A percentile compares a stretch with the other conserved stretches of the same genome.
These are phyloP conservation scores for Celoporthe dispersa DNA, from an alignment of 2,329 filamentous ascomycete species.

Conservation along the genomic window DNA sequence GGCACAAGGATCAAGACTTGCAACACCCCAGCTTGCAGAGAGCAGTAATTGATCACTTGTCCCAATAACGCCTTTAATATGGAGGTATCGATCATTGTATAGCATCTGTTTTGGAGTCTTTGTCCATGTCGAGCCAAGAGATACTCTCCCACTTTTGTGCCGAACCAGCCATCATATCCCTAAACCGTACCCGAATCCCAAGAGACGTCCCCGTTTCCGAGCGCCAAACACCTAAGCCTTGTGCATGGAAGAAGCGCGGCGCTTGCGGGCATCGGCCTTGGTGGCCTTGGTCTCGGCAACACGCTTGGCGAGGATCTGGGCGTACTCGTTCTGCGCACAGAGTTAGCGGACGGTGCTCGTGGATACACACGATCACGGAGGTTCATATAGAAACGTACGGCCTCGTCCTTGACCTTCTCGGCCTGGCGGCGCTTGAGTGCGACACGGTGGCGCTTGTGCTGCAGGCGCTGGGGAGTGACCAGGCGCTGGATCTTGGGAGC, in stretches of 20 bases:
- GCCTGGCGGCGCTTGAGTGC: slow-evolving; percentile 98
- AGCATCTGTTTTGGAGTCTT: slow-evolving; percentile 30
- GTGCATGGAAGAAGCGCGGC: slow-evolving; percentile 92
- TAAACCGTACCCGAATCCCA: slow-evolving; percentile 37
- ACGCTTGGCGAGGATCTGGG: slow-evolving; percentile 94
- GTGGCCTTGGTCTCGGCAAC: slow-evolving; percentile 93
- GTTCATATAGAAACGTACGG: slow-evolving; percentile 66
- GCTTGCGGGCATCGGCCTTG: slow-evolving; percentile 94
- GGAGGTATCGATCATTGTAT: slow-evolving; percentile 30
- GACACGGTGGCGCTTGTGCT: slow-evolving; percentile 98
- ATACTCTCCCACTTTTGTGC: slow-evolving; percentile 33
- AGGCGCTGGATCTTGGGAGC: slow-evolving; percentile 99
- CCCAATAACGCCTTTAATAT: slow-evolving; percentile 29
- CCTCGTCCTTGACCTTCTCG: slow-evolving; percentile 98
- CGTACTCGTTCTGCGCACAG: slow-evolving; percentile 85
- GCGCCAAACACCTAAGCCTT: slow-evolving; percentile 64
- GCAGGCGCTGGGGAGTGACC: slow-evolving; percentile 98
- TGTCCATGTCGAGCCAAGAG: slow-evolving; percentile 35
- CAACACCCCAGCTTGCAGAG: slow-evolving; percentile 5
- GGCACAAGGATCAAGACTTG: slow-evolving; percentile 3
- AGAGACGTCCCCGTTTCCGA: slow-evolving; percentile 41
- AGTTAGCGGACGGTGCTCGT: slow-evolving; percentile 41
- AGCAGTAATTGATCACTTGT: slow-evolving; percentile 26
- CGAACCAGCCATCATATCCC: slow-evolving; percentile 27
- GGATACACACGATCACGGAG: neutral